Percentiles rank a stretch among this genome's conserved stretches.
Evolutionary conservation across 495 filamentous ascomycete genomes (phyloP).

Genomic region (Neurospora sp.): DNA sequence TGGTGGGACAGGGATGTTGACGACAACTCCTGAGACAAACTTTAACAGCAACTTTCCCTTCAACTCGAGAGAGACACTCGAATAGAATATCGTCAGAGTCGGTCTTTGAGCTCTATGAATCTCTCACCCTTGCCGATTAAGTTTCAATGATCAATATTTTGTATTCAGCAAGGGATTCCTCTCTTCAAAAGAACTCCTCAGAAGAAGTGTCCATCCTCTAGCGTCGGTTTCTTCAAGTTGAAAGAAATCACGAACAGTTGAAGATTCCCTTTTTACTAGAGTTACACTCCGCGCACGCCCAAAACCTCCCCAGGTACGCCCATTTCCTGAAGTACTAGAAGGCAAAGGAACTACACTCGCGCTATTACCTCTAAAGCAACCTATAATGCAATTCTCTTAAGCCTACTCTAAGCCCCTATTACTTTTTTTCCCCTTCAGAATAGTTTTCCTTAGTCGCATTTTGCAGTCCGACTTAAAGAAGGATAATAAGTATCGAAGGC

Average conservation of each 20-base stretch:
- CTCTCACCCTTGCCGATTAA: background rate
- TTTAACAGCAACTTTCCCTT: background rate
- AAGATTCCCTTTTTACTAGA: background rate
- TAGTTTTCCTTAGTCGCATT: no score
- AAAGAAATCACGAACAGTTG: background rate
- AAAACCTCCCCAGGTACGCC: no score
- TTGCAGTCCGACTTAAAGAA: no score
- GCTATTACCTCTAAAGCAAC: no score
- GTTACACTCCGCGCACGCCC: no score
- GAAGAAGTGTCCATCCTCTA: background rate
- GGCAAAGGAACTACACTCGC: no score
- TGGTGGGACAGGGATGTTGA: background rate
- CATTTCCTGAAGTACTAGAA: no score
- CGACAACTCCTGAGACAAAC: background rate
- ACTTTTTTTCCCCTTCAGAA: no score
- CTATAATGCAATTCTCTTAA: no score
- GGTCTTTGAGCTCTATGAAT: fast-evolving
- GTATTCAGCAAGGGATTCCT: background rate
- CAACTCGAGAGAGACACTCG: background rate
- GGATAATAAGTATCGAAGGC: no score
- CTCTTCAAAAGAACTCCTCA: background rate
- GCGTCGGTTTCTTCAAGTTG: background rate
- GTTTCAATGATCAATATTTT: background rate
- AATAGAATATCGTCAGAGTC: background rate
- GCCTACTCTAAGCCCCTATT: no score